phyloP scores from a whole-genome alignment of 2,329 filamentous ascomycete genomes.

The Apiospora saccharicola region DNA sequence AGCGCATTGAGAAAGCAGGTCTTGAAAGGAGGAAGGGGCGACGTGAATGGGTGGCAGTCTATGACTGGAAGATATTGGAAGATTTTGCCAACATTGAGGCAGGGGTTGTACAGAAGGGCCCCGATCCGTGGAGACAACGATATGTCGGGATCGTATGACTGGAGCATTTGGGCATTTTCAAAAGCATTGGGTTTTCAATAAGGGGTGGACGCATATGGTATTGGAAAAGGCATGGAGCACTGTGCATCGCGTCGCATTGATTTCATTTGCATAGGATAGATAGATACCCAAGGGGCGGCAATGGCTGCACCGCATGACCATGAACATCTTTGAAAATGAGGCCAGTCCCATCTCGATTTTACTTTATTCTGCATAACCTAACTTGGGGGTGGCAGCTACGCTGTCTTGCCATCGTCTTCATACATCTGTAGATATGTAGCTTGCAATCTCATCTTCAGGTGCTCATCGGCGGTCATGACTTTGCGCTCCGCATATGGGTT shows the following conservation, averaged over 20 bases:
- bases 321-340: neutral
- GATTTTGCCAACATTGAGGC: constrained; percentile 51
- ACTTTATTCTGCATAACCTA: neutral
- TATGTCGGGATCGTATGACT: constrained; percentile 51
- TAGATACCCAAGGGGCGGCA: constrained; percentile 6
- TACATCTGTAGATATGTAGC: constrained; percentile 67
- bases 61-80: constrained; percentile 56
- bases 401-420: neutral
- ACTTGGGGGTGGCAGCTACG: neutral
- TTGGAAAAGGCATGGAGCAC: constrained; percentile 9
- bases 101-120: constrained; percentile 43
- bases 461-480: constrained; percentile 69
- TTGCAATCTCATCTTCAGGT: constrained; percentile 66
- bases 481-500: constrained; percentile 61
- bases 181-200: constrained; percentile 16
- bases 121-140: constrained; percentile 53
- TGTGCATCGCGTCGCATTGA: constrained; percentile 24
- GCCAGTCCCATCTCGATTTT: neutral
- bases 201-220: neutral
- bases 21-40: constrained; percentile 37
- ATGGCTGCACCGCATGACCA: neutral
- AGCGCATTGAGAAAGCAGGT: constrained; percentile 42
- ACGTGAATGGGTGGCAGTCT: constrained; percentile 50
- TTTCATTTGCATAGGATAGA: neutral
- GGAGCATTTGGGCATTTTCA: constrained; percentile 1